Percentiles rank a stretch among this genome's conserved stretches.
Evolutionary conservation across 106 monocot species (phyloP).

Genomic region (Amphibolis antarctica): DNA sequence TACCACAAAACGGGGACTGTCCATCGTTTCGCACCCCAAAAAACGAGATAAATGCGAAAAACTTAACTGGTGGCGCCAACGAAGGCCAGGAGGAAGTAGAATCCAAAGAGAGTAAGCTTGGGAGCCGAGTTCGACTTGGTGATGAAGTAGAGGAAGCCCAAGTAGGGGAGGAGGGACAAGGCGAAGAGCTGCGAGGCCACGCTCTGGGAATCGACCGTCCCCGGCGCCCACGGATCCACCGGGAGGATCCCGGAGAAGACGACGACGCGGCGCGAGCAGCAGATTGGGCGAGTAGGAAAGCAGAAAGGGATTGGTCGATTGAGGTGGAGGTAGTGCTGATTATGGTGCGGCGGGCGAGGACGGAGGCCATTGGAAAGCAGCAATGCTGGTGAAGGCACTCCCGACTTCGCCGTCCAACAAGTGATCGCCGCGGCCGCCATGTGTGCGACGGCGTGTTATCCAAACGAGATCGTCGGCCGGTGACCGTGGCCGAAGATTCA

Average conservation of each 20-base stretch:
- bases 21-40: not conserved
- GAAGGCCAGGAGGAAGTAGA: conserved; percentile 94
- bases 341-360: not conserved
- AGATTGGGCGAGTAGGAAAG: not conserved
- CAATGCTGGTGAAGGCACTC: not conserved
- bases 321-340: not conserved
- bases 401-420: not conserved
- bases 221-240: conserved; percentile 74
- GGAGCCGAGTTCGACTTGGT: conserved; percentile 82
- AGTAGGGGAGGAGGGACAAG: conserved; percentile 76
- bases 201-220: conserved; percentile 60
- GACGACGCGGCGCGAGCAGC: not conserved
- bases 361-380: not conserved
- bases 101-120: conserved; percentile 90
- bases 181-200: conserved; percentile 92
- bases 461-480: too few relatives aligned
- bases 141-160: conserved; percentile 92
- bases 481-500: too few relatives aligned
- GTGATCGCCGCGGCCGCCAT: too few relatives aligned
- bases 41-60: not conserved
- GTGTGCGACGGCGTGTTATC: too few relatives aligned
- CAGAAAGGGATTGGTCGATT: not conserved
- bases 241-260: conserved; percentile 16
- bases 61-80: conserved; percentile 88
- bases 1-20: not conserved